Evolutionary conservation across 768 basidiomycete species (phyloP).

Genomic region (Boletales sp.): DNA sequence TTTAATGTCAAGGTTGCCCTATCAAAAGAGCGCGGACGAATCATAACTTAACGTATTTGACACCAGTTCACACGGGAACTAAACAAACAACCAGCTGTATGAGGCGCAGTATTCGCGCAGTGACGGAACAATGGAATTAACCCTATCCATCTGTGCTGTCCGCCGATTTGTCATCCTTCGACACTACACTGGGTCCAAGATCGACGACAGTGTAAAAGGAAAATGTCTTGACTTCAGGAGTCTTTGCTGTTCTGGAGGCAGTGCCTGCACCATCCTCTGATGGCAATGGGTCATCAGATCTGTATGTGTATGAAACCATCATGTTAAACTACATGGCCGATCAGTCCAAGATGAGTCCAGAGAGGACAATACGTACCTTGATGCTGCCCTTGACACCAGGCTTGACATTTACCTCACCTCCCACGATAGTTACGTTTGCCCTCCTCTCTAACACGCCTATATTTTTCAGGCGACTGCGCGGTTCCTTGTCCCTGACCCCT

Average conservation of each 20-base stretch:
- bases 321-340: slow-evolving; percentile 74
- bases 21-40: too few relatives aligned
- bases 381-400: slow-evolving; percentile 74
- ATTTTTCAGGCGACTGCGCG: slow-evolving; percentile 48
- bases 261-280: slow-evolving; percentile 55
- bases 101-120: neutral
- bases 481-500: slow-evolving; percentile 44
- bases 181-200: slow-evolving; percentile 65
- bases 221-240: slow-evolving; percentile 80
- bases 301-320: slow-evolving; percentile 91
- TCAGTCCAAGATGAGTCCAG: slow-evolving; percentile 1
- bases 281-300: slow-evolving; percentile 78
- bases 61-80: neutral
- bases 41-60: too few relatives aligned
- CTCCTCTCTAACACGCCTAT: slow-evolving; percentile 85
- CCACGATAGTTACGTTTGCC: slow-evolving; percentile 85
- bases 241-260: slow-evolving; percentile 44
- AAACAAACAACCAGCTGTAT: neutral
- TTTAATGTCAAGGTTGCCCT: too few relatives aligned
- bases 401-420: slow-evolving; percentile 83
- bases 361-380: slow-evolving; percentile 50
- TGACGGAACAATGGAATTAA: neutral
- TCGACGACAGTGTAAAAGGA: slow-evolving; percentile 85
- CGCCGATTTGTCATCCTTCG: slow-evolving; percentile 47
- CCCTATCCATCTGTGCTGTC: slow-evolving; percentile 9